These are phyloP conservation scores for Benincasa hispida DNA, from an alignment of 306 rosid species.

Conservation along the genomic window DNA sequence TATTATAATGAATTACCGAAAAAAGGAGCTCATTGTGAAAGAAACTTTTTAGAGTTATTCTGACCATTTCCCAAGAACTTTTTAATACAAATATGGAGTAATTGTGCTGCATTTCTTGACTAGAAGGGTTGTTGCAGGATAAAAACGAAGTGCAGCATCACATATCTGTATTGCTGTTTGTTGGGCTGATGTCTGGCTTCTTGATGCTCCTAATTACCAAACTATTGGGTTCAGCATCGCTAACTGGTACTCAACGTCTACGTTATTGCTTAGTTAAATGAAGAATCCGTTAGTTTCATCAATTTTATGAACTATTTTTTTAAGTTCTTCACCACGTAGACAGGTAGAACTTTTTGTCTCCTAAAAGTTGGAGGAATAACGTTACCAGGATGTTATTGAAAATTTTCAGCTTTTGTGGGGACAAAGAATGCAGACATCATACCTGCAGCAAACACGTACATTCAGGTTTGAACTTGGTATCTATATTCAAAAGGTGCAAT, in stretches of 20 bases:
- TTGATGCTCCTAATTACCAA: slow-evolving; percentile 62
- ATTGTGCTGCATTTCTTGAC: slow-evolving; percentile 6
- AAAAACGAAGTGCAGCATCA: slow-evolving; percentile 74
- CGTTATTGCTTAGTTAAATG: not conserved
- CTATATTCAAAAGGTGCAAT: too few relatives aligned
- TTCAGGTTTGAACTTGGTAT: slow-evolving; percentile 41
- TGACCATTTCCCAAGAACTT: not conserved
- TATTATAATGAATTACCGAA: too few relatives aligned
- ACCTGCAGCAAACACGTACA: slow-evolving; percentile 74
- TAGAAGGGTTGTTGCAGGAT: slow-evolving; percentile 34
- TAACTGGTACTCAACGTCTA: slow-evolving; percentile 43
- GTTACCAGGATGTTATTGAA: slow-evolving; percentile 17
- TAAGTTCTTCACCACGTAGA: slow-evolving; percentile 3
- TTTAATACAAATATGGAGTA: not conserved
- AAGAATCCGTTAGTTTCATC: not conserved
- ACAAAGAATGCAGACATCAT: slow-evolving; percentile 49
- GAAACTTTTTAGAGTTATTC: too few relatives aligned
- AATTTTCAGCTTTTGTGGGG: slow-evolving; percentile 66
- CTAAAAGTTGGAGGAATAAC: slow-evolving; percentile 11
- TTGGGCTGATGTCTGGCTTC: slow-evolving; percentile 68
- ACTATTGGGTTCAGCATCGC: slow-evolving; percentile 52
- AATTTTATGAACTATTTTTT: not conserved
- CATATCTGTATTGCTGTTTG: slow-evolving; percentile 58
- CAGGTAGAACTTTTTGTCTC: slow-evolving; percentile 9
- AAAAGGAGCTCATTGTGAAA: too few relatives aligned